These are phyloP conservation scores for Pyrenochaeta sp. DNA, from an alignment of 2,329 filamentous ascomycete species.

Conservation along the genomic window DNA sequence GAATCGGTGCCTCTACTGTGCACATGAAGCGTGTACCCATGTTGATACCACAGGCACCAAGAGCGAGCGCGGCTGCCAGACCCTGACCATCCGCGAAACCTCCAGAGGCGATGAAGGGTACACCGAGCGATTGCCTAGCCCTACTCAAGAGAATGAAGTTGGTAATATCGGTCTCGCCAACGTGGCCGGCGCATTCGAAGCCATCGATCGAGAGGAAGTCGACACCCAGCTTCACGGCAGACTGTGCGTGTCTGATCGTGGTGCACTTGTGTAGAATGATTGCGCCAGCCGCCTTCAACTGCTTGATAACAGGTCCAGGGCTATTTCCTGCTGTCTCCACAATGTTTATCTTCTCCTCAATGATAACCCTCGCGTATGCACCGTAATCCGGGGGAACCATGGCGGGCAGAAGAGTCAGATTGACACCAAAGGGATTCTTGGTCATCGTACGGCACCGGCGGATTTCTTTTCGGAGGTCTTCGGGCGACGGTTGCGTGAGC, in stretches of 20 bases:
- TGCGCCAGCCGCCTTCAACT: slow-evolving; percentile 81
- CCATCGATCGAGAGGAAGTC: slow-evolving; percentile 39
- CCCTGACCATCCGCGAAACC: slow-evolving; percentile 96
- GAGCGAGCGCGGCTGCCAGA: slow-evolving; percentile 84
- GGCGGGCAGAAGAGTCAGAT: slow-evolving; percentile 90
- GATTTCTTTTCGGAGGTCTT: slow-evolving; percentile 93
- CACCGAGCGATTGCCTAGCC: slow-evolving; percentile 81
- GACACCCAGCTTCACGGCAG: slow-evolving; percentile 30
- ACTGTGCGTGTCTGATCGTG: slow-evolving; percentile 54
- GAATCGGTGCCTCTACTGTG: slow-evolving; percentile 91
- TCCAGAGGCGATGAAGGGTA: slow-evolving; percentile 95
- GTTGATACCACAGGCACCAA: slow-evolving; percentile 94
- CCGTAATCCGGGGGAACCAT: slow-evolving; percentile 90
- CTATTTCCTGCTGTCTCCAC: slow-evolving; percentile 94
- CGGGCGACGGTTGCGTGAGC: slow-evolving; percentile 90
- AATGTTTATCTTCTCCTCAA: slow-evolving; percentile 89
- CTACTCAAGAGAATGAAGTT: slow-evolving; percentile 88
- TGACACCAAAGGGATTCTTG: slow-evolving; percentile 84
- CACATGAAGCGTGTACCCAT: slow-evolving; percentile 99
- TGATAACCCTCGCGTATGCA: slow-evolving; percentile 89
- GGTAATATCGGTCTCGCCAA: slow-evolving; percentile 86
- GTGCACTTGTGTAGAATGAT: slow-evolving; percentile 97
- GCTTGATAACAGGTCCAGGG: slow-evolving; percentile 87
- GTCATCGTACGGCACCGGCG: slow-evolving; percentile 83
- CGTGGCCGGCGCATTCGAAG: slow-evolving; percentile 86